These are phyloP conservation scores for Physocladia obscura DNA, from an alignment of 192 early-diverging fungal genomes.

Conservation along the genomic window DNA sequence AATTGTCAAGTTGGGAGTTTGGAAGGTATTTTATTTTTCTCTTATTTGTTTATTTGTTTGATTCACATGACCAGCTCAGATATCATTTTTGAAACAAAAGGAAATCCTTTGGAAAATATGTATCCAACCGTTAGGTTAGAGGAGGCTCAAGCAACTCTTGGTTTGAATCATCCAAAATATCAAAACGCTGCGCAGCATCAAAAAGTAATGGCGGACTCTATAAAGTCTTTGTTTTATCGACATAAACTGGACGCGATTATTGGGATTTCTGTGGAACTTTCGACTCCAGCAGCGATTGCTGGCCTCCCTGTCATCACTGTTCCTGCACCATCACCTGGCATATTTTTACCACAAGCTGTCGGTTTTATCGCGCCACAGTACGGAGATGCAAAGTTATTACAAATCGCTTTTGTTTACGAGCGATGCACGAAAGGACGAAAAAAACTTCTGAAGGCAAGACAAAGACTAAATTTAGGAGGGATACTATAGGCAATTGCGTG, in stretches of 20 bases:
- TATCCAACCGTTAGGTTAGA: neutral
- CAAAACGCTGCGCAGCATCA: no score
- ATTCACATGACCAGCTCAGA: no score
- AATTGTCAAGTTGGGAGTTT: neutral
- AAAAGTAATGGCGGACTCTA: no score
- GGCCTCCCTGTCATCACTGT: constrained; percentile 8
- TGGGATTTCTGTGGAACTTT: neutral
- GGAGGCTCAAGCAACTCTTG: neutral
- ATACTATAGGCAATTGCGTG: no score
- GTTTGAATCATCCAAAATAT: neutral
- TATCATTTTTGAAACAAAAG: neutral
- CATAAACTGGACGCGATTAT: no score
- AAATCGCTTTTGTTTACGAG: neutral
- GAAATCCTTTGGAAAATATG: neutral
- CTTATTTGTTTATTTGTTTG: no score
- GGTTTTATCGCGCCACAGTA: neutral
- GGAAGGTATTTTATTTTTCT: no score
- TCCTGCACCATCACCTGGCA: neutral
- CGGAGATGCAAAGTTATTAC: neutral
- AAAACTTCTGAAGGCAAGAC: no score
- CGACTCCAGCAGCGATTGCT: neutral
- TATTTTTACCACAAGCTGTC: neutral
- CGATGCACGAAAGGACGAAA: no score
- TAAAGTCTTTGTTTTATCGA: no score
- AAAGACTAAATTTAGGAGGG: no score